Evolutionary conservation across 2,329 filamentous ascomycete species (phyloP), one percentile per base, ranked within the genome.

Genomic region (Fusarium staphyleae): DNA sequence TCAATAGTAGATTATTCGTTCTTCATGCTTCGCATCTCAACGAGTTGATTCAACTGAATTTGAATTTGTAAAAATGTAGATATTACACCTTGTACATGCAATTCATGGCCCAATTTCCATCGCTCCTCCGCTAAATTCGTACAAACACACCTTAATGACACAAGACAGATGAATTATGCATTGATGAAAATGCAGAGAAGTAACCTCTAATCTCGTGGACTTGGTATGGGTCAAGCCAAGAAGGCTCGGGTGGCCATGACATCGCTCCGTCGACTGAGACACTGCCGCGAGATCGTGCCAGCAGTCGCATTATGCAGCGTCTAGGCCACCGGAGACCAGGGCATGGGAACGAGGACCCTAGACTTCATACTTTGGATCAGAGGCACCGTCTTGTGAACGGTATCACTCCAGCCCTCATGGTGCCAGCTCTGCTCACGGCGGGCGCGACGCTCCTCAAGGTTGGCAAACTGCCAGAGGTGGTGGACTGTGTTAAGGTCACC

Each of bases 391-490:
- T 96, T 97, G 81, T 99, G 95, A 30, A 98, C 95, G 18, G 93
- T 97, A 70, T 97, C 91, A 45, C 90, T 91, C 95, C 95, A 99
- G 37, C 95, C 95, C 70, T 96, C 90, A 33, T 96, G 86, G 62
- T 87, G 86, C 95, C 95, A 99, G 74, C 93, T 97, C 81, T 96
- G 87, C 81, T 99, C 95, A 62, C 95, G 85, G 63, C 92, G 85
- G 29, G 90, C 78, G 74, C 96, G 95, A 62, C 95, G 87, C 78
- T 98, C 95, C 75, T 98, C 93, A 55, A 99, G 77, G 74, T 99
- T 91, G 65, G 93, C 93, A 79, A 98, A 99, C 72, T 99, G 95
- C 95, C 95, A 99, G 16, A 99, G 82, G 73, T 98, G 93, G 74
- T 99, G 93, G 28, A 99, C 95, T 0, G 92, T 97, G 78, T 99